Percentiles rank a stretch among this genome's conserved stretches.
These are phyloP conservation scores for Chlorophyllum brunneum DNA, from an alignment of 768 basidiomycete species.

Conservation along the genomic window DNA sequence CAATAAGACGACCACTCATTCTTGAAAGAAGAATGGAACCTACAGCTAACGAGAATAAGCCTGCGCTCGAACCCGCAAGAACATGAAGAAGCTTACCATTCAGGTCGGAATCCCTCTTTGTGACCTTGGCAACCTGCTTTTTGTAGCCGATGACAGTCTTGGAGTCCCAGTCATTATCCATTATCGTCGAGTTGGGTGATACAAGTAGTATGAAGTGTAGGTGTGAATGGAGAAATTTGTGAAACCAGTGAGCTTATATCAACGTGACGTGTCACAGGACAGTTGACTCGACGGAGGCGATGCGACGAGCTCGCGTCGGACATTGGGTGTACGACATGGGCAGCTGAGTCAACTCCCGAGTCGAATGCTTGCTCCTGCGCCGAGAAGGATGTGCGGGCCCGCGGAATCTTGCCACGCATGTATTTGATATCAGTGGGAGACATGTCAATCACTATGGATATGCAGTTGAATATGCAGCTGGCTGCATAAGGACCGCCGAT, in stretches of 20 bases:
- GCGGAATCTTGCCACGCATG: too few relatives aligned
- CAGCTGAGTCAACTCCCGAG: background rate
- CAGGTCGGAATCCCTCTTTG: conserved; percentile 54
- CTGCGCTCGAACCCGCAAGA: background rate
- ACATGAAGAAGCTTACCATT: conserved; percentile 37
- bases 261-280: conserved; percentile 15
- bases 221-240: conserved; percentile 15
- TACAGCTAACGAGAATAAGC: conserved; percentile 43
- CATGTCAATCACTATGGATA: background rate
- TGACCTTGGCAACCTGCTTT: conserved; percentile 57
- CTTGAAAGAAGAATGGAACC: conserved; percentile 21
- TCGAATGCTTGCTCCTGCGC: too few relatives aligned
- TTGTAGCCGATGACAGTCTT: conserved; percentile 73
- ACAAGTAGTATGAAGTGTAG: conserved; percentile 11
- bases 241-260: conserved; percentile 15
- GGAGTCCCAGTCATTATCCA: conserved; percentile 67
- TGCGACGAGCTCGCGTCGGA: background rate
- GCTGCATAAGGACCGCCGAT: too few relatives aligned
- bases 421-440: too few relatives aligned
- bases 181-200: conserved; percentile 23
- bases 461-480: background rate
- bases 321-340: background rate
- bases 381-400: too few relatives aligned
- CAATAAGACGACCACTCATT: background rate
- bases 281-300: conserved; percentile 14